Evolutionary conservation across 345 rosid genomes (phyloP), one percentile per base, ranked within the genome.

Genomic region (Citrus trifoliata): DNA sequence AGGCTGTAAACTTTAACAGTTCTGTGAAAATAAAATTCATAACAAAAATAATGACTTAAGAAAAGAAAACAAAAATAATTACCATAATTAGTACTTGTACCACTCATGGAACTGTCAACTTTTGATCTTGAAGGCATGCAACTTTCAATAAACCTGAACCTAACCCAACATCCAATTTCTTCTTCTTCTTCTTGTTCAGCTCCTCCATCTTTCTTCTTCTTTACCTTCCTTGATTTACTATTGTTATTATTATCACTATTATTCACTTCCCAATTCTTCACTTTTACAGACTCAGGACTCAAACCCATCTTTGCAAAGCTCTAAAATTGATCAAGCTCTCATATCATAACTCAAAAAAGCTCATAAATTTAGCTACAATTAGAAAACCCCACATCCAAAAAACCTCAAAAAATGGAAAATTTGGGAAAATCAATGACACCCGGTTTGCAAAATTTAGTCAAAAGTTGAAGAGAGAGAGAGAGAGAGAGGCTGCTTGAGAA

Each of bases 81-180:
- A 86, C 89, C 88, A 78, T 77, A 85, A 79, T 73, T 82, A 40
- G 87, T 73, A 76, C 83, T 84, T 30, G 85, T 74, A 46, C 92
- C 89, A 83, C 92, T 88, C 79, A 85, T 68, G 65, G 97, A 89
- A 83, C 87, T 91, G 79, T 93, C 95, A 81, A 93, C 95, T 83
- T 88, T 93, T 83, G 97, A 93, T 85, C 95, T 93, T 59, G 93
- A 89, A 81, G 91, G 87, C 85, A 93, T 83, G 82, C 93, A 93
- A 59, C 90, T 73, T 76, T 85, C 88, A 69, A 90, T 76, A 58
- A 86, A 80, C 80, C 88, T 82, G 76, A 93, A 80, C 80, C 81
- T 88, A 76, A 84, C 85, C 90, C 95, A 91, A 81, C 92, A 91
- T 21, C 96, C 92, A 83, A 83, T 78, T 83, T 85, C 92, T 62